Percentiles rank a stretch among this genome's conserved stretches.
Conservation (phyloP, 2,329 filamentous ascomycete species). For the Polytolypa hystricis region DNA sequence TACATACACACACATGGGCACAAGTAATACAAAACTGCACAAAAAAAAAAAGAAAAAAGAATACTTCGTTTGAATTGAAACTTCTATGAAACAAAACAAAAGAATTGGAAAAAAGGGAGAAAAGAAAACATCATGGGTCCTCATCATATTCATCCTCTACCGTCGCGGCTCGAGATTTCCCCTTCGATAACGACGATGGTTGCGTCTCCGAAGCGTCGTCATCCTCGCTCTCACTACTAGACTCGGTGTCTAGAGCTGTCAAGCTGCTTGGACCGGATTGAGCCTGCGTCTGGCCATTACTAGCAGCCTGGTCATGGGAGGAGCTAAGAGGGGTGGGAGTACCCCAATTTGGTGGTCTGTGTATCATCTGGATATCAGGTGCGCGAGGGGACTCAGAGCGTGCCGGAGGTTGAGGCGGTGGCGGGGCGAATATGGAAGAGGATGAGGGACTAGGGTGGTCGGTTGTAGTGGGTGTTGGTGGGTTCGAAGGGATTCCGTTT, state of each 20-base stretch:
- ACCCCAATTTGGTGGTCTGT: no score
- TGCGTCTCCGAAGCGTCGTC: not conserved
- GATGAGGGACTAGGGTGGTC: not conserved
- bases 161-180: conserved; percentile 12
- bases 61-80: no score
- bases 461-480: not conserved
- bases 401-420: not conserved
- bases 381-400: not conserved
- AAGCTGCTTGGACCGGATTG: not conserved
- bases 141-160: conserved; percentile 12
- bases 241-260: not conserved
- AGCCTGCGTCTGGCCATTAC: no score
- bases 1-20: not conserved
- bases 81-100: no score
- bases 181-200: conserved; percentile 5
- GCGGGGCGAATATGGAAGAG: not conserved
- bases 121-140: not conserved
- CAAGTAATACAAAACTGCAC: not conserved
- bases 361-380: not conserved
- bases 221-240: not conserved
- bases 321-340: not conserved
- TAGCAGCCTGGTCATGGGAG: no score
- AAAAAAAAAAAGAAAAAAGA: not conserved
- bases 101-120: no score
- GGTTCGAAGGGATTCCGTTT: not conserved